Percentiles rank a stretch among this genome's conserved stretches.
phyloP scores from a whole-genome alignment of 257 asterid genomes.

The Ilex asprella region DNA sequence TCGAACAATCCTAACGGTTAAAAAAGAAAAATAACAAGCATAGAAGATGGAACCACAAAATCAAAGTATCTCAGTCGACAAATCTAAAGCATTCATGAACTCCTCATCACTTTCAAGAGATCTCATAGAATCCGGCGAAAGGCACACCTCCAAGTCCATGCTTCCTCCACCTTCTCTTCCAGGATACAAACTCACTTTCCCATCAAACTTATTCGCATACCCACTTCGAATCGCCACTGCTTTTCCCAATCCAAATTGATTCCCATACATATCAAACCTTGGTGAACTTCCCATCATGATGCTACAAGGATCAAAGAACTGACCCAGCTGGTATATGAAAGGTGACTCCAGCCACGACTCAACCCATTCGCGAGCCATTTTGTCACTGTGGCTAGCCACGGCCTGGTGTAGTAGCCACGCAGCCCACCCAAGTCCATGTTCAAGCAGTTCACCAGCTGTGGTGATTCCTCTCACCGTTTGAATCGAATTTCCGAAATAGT shows the following conservation, averaged over 20 bases:
- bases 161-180: slow-evolving; percentile 26
- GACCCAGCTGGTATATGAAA: slow-evolving; percentile 4
- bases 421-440: slow-evolving; percentile 20
- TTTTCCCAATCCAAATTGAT: slow-evolving; percentile 34
- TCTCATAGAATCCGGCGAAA: slow-evolving; percentile 19
- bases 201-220: slow-evolving; percentile 25
- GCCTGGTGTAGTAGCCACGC: slow-evolving; percentile 21
- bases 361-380: slow-evolving; percentile 14
- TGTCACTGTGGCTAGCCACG: slow-evolving; percentile 15
- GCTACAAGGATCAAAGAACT: slow-evolving; percentile 20
- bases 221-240: slow-evolving; percentile 32
- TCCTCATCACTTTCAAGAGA: slow-evolving; percentile 26
- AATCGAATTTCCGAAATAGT: slow-evolving; percentile 23
- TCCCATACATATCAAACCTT: slow-evolving; percentile 24
- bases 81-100: slow-evolving; percentile 12
- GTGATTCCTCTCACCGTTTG: slow-evolving; percentile 7
- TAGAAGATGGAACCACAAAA: no score
- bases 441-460: slow-evolving; percentile 13
- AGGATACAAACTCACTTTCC: slow-evolving; percentile 20
- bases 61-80: no score
- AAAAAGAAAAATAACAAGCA: no score
- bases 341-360: slow-evolving; percentile 14
- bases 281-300: slow-evolving; percentile 30
- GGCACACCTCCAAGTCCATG: slow-evolving; percentile 32
- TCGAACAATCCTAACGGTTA: no score